Base-by-base conservation (phyloP, 495 filamentous ascomycete genomes). In the Aspergillus baeticus region DNA sequence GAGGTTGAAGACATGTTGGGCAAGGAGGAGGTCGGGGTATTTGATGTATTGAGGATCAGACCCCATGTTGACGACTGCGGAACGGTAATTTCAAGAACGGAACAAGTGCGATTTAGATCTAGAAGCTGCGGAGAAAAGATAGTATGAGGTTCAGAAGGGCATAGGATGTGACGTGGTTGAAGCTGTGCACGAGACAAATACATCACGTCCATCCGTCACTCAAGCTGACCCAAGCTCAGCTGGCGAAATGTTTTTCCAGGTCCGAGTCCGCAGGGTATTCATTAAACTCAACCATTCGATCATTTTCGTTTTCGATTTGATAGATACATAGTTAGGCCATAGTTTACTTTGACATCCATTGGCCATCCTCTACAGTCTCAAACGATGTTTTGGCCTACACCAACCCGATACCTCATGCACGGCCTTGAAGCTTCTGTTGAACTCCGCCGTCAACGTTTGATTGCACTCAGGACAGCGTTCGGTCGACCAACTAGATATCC, bases 1-100 rank as follows among this genome's bases (percentile, higher is more conserved):
- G 77, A 97, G 81, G 69, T 89, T 90, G 82, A 98, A 98, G 77
- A 98, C 92, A 75, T 96, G 86, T 80, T 98, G 95, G 62, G 94
- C 86, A 68, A 98, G 84, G 64, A 87, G 80, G 68, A 98, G 88
- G 68, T 94, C 79, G 51, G 94, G 94, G 75, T 92, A 98, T 73
- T 92, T 92, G 64, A 91, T 87, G 79, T 94, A 98, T 72, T 96
- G 94, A 51, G 92, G 92, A 79, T 98, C 94, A 66, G 91, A 90
- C 64, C 92, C 94, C 94, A 98, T 98, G 63, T 55, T 87, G 75
- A 59, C 60, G 65, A 51, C 35, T 34, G 58, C 51, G 50, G 49
- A 54, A 49, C 55, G 49, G 44, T 56, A 34, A 38, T 42, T 5
- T 41, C 36, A 36, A 4, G 21, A 13, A 51, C 3, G 11, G 39